Conservation (phyloP, 179 eudicot genomes). For the Beta corolliflora region DNA sequence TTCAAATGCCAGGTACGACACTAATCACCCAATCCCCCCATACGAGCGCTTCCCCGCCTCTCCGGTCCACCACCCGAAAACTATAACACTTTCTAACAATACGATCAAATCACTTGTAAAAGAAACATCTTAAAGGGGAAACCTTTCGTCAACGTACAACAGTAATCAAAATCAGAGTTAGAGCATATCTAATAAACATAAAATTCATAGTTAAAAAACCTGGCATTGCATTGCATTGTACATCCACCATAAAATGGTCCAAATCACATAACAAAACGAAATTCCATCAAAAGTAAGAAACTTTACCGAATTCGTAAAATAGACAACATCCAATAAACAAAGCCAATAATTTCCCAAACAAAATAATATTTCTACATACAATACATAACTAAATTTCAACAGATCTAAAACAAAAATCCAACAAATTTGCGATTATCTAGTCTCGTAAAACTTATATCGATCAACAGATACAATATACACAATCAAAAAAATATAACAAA, state of each 20-base stretch:
- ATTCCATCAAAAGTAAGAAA: neutral
- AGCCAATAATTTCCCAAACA: neutral
- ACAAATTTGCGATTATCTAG: neutral
- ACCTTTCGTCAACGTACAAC: neutral
- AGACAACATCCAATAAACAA: too few species aligned
- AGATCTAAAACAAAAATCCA: neutral
- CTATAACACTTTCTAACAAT: neutral
- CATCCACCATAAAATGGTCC: neutral
- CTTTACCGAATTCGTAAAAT: too few species aligned
- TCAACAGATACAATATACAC: neutral
- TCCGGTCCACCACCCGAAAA: too few species aligned
- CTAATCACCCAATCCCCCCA: too few species aligned
- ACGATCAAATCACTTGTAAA: neutral
- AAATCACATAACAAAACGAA: neutral
- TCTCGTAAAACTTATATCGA: neutral
- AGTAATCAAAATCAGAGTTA: neutral
- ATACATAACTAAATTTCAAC: neutral
- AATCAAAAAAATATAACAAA: neutral
- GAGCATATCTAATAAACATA: neutral
- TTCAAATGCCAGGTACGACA: too few species aligned
- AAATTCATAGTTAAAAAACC: neutral
- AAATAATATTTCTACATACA: neutral
- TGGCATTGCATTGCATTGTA: neutral
- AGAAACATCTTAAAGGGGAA: neutral
- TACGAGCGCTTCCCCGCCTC: too few species aligned